Evolutionary conservation across 2,329 filamentous ascomycete species (phyloP).

Genomic region (Mycosphaerella arachidis): DNA sequence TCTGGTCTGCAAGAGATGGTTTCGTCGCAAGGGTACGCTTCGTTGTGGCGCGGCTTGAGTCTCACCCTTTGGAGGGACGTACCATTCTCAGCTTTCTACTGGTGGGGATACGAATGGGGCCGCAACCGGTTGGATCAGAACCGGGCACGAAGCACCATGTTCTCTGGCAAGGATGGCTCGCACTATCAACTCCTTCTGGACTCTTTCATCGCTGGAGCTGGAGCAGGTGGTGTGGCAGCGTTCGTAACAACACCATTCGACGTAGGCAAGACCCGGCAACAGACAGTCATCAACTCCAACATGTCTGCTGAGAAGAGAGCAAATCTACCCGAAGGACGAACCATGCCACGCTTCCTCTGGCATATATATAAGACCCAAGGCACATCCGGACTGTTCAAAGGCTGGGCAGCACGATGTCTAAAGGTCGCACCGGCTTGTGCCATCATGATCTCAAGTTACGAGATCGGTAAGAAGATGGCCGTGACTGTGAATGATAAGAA

Average conservation of each 20-base stretch:
- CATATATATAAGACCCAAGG: conserved; percentile 90
- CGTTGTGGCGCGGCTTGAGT: conserved; percentile 84
- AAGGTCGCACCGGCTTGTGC: conserved; percentile 96
- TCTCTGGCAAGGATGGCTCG: conserved; percentile 43
- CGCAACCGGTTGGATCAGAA: conserved; percentile 66
- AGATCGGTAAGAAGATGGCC: conserved; percentile 88
- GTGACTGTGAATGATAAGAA: conserved; percentile 64
- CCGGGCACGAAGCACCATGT: conserved; percentile 47
- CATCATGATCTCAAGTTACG: conserved; percentile 98
- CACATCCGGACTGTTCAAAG: conserved; percentile 73
- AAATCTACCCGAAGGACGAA: conserved; percentile 63
- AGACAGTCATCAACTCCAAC: conserved; percentile 64
- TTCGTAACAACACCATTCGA: conserved; percentile 93
- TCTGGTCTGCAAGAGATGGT: conserved; percentile 76
- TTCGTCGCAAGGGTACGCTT: conserved; percentile 66
- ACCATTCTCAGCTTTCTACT: conserved; percentile 94
- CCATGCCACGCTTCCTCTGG: conserved; percentile 78
- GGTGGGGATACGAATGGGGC: conserved; percentile 93
- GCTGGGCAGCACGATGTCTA: conserved; percentile 84
- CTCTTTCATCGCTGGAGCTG: conserved; percentile 80
- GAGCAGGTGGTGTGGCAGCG: conserved; percentile 78
- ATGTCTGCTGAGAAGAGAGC: conserved; percentile 39
- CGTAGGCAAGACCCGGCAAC: conserved; percentile 92
- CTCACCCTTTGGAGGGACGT: conserved; percentile 95
- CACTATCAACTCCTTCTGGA: conserved; percentile 76